These are phyloP conservation scores for Lumnitzera racemosa DNA, from an alignment of 345 rosid species.

Conservation along the genomic window DNA sequence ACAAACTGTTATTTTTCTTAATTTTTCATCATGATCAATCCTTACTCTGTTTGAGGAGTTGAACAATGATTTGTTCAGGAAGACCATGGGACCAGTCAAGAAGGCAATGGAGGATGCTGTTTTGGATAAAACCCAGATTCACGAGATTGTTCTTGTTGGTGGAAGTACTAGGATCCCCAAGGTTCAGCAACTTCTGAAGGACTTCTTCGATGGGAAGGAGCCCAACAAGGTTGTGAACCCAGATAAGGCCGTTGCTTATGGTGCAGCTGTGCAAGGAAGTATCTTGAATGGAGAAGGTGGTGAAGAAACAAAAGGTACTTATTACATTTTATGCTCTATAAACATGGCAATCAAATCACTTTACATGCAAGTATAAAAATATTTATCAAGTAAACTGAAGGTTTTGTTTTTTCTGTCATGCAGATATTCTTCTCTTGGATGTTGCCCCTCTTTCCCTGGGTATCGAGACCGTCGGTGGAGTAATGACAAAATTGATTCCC, in stretches of 20 bases:
- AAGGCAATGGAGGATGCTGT: slow-evolving; percentile 99
- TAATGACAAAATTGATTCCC: slow-evolving; percentile 97
- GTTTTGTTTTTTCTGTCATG: not conserved
- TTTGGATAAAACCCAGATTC: slow-evolving; percentile 76
- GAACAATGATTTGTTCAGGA: slow-evolving; percentile 92
- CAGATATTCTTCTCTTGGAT: slow-evolving; percentile 93
- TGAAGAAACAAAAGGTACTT: slow-evolving; percentile 93
- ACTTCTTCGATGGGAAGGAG: slow-evolving; percentile 94
- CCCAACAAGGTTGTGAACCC: slow-evolving; percentile 99
- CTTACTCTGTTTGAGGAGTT: slow-evolving; percentile 60
- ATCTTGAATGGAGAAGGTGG: slow-evolving; percentile 99
- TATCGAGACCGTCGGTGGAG: slow-evolving; percentile 97
- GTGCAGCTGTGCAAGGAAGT: slow-evolving; percentile 99
- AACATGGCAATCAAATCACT: no score
- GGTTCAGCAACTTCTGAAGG: slow-evolving; percentile 96
- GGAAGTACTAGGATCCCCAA: slow-evolving; percentile 98
- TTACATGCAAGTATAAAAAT: no score
- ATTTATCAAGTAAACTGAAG: no score
- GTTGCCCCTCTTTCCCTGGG: slow-evolving; percentile 96
- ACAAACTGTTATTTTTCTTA: no score
- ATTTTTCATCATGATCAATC: not conserved
- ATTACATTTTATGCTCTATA: not conserved
- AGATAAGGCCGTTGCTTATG: slow-evolving; percentile 96
- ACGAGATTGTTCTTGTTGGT: slow-evolving; percentile 97
- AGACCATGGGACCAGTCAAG: slow-evolving; percentile 99